A percentile compares a stretch with the other conserved stretches of the same genome.
Evolutionary conservation across 2,329 filamentous ascomycete species (phyloP).

Genomic region (Calycina herbarum): DNA sequence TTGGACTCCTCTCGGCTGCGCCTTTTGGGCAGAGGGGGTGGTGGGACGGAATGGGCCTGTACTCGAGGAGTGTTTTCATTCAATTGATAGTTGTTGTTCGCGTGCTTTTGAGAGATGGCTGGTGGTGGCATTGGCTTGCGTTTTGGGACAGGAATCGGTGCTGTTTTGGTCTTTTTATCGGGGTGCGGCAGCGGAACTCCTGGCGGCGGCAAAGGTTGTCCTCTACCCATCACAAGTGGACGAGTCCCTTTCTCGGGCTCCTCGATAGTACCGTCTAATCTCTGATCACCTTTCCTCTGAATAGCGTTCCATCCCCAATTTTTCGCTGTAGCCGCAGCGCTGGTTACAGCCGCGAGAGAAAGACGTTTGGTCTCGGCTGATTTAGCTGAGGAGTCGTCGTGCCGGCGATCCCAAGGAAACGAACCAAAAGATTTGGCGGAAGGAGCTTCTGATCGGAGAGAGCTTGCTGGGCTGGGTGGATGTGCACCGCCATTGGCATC

Average conservation of each 20-base stretch:
- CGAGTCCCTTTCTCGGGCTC: conserved; percentile 48
- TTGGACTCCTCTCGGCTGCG: conserved; percentile 37
- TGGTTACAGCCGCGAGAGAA: conserved; percentile 55
- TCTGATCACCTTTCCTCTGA: conserved; percentile 47
- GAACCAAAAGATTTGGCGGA: conserved; percentile 44
- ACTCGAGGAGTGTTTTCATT: conserved; percentile 13
- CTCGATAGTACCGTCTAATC: conserved; percentile 24
- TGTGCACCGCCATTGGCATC: conserved; percentile 23
- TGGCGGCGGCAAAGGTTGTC: conserved; percentile 77
- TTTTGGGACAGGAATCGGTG: conserved; percentile 58
- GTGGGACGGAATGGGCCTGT: conserved; percentile 38
- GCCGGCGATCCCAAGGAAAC: conserved; percentile 37
- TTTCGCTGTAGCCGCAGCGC: conserved; percentile 55
- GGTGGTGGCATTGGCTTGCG: conserved; percentile 59
- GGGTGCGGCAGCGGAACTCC: conserved; percentile 75
- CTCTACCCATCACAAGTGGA: conserved; percentile 70
- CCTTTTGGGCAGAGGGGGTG: conserved; percentile 49
- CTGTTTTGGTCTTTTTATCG: conserved; percentile 58
- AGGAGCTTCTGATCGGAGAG: conserved; percentile 43
- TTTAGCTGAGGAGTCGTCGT: conserved; percentile 39
- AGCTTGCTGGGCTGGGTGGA: conserved; percentile 40
- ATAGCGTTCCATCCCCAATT: conserved; percentile 61
- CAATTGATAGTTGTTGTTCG: conserved; percentile 36
- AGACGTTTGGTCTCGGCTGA: conserved; percentile 46
- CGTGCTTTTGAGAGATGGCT: conserved; percentile 18